A percentile compares a stretch with the other conserved stretches of the same genome.
Conservation (phyloP, 768 basidiomycete species). For the Kwoniella sp. region DNA sequence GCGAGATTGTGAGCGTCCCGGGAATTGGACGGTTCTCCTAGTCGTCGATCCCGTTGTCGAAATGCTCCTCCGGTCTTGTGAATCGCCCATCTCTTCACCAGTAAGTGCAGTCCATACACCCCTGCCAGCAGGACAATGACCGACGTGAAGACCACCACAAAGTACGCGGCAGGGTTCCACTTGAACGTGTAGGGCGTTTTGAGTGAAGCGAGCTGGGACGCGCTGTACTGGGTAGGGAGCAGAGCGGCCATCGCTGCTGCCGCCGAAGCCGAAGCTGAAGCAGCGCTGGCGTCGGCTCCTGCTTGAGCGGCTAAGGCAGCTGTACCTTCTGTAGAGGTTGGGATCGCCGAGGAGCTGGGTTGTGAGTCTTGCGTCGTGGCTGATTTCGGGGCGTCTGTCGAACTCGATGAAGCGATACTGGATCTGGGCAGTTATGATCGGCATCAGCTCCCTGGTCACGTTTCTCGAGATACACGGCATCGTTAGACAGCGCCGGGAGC, state of each 20-base stretch:
- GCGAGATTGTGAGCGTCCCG: too few relatives aligned
- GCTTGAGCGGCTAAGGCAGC: conserved; percentile 1
- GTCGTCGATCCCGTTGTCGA: not conserved
- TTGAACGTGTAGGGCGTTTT: conserved; percentile 21
- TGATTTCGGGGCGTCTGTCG: too few relatives aligned
- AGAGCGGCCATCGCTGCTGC: not conserved
- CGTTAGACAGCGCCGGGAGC: not conserved
- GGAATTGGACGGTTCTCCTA: too few relatives aligned
- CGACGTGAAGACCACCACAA: conserved; percentile 30
- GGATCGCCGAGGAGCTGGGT: not conserved
- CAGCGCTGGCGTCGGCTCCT: conserved; percentile 3
- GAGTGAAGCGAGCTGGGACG: conserved; percentile 20
- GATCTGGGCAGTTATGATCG: too few relatives aligned
- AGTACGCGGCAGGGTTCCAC: conserved; percentile 34
- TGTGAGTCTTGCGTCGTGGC: not conserved
- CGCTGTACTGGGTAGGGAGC: conserved; percentile 19
- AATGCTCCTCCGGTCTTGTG: not conserved
- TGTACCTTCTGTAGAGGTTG: not conserved
- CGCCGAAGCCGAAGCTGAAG: conserved; percentile 6
- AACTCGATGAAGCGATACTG: too few relatives aligned
- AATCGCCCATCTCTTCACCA: not conserved
- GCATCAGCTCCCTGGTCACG: too few relatives aligned
- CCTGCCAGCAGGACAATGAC: conserved; percentile 5
- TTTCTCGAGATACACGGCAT: too few relatives aligned
- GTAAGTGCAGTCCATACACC: conserved; percentile 2